These are phyloP conservation scores for Taxillus chinensis DNA, from an alignment of 164 flowering plant genomes.

Conservation along the genomic window DNA sequence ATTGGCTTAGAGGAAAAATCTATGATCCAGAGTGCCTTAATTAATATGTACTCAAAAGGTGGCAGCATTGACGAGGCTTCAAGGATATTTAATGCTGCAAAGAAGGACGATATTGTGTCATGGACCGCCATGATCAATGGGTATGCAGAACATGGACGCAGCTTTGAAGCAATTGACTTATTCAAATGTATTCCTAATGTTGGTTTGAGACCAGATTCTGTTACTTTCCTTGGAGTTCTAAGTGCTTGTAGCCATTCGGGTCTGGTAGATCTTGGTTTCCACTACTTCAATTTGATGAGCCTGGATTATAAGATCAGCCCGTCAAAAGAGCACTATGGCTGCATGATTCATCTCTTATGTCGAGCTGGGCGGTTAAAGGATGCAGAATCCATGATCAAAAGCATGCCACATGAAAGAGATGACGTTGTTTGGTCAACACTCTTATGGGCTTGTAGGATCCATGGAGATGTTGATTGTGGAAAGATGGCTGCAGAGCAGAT, in stretches of 20 bases:
- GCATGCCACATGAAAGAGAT: slow-evolving; percentile 63
- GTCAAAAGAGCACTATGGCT: slow-evolving; percentile 83
- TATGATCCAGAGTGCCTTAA: slow-evolving; percentile 54
- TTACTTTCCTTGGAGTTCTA: slow-evolving; percentile 77
- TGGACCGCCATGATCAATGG: slow-evolving; percentile 96
- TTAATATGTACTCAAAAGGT: slow-evolving; percentile 84
- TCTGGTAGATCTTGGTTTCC: slow-evolving; percentile 60
- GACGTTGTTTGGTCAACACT: slow-evolving; percentile 88
- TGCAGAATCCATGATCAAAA: slow-evolving; percentile 62
- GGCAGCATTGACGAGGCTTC: slow-evolving; percentile 65
- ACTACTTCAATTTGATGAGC: slow-evolving; percentile 54
- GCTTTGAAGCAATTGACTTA: slow-evolving; percentile 60
- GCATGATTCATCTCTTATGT: slow-evolving; percentile 83
- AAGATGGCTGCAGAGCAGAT: slow-evolving; percentile 47
- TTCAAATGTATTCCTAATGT: slow-evolving; percentile 46
- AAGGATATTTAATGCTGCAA: slow-evolving; percentile 29
- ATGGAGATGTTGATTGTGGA: slow-evolving; percentile 66
- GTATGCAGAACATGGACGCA: slow-evolving; percentile 80
- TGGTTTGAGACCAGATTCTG: slow-evolving; percentile 64
- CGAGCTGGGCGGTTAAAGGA: slow-evolving; percentile 65
- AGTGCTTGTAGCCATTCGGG: slow-evolving; percentile 87
- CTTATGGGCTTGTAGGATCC: slow-evolving; percentile 59
- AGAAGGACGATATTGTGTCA: slow-evolving; percentile 43
- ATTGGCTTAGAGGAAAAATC: slow-evolving; percentile 50
- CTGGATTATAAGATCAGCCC: slow-evolving; percentile 37